phyloP scores from a whole-genome alignment of 768 basidiomycete genomes.

The Tylopilus sp. region DNA sequence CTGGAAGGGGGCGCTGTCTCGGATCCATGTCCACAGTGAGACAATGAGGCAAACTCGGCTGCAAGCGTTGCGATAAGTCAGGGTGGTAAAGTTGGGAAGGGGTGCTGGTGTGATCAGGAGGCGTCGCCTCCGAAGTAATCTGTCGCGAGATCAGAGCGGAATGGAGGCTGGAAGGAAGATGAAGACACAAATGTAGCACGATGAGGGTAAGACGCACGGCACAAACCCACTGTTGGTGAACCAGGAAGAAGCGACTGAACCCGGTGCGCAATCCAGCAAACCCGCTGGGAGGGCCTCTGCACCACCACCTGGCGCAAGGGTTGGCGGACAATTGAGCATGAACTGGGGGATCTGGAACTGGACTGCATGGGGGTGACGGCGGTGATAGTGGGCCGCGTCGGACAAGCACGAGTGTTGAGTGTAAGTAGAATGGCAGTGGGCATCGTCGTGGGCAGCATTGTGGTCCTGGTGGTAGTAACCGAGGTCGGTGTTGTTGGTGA shows the following conservation, averaged over 20 bases:
- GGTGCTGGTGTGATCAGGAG: not conserved
- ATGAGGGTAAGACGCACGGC: slow-evolving; percentile 17
- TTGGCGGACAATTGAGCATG: slow-evolving; percentile 54
- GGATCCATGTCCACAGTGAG: slow-evolving; percentile 1
- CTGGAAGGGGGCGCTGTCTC: slow-evolving; percentile 6
- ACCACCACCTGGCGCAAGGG: slow-evolving; percentile 67
- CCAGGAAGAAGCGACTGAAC: slow-evolving; percentile 43
- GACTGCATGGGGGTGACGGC: slow-evolving; percentile 25
- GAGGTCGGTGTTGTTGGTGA: slow-evolving; percentile 2
- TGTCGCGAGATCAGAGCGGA: slow-evolving; percentile 18
- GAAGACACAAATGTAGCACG: slow-evolving; percentile 3
- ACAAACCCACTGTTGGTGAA: slow-evolving; percentile 45
- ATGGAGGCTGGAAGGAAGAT: slow-evolving; percentile 23
- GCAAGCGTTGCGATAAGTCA: not conserved
- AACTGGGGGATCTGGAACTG: slow-evolving; percentile 66
- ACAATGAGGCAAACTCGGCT: not conserved
- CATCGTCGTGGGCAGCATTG: slow-evolving; percentile 9
- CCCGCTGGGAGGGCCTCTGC: slow-evolving; percentile 65
- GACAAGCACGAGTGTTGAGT: not conserved
- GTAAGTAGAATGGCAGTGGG: slow-evolving; percentile 8
- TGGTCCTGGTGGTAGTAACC: slow-evolving; percentile 13
- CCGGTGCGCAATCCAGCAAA: slow-evolving; percentile 24
- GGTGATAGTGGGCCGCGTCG: slow-evolving; percentile 3
- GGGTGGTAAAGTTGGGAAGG: not conserved
- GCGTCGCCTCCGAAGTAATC: not conserved